Evolutionary conservation across 1,284 basidiomycete genomes (phyloP).

Genomic region (Inonotus hispidus): DNA sequence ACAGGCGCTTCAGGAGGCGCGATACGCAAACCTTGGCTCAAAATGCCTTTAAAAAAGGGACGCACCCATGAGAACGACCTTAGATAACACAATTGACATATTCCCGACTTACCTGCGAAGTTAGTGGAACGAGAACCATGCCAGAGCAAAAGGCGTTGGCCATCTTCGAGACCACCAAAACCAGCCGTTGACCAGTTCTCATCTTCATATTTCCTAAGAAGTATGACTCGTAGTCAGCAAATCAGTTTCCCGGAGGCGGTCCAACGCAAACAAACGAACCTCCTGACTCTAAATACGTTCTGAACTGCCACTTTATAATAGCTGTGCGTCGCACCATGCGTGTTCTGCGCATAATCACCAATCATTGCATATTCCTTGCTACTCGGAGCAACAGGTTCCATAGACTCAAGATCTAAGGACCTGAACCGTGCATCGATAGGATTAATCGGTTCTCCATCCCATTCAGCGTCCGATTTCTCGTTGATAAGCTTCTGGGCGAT

Average conservation of each 20-base stretch:
- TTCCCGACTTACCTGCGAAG: conserved; percentile 42
- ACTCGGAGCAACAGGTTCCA: conserved; percentile 41
- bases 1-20: conserved; percentile 63
- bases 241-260: not conserved
- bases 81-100: not conserved
- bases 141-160: conserved; percentile 58
- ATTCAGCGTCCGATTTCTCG: conserved; percentile 34
- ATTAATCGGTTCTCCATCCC: conserved; percentile 45
- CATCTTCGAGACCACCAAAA: conserved; percentile 38
- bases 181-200: conserved; percentile 48
- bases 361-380: conserved; percentile 48
- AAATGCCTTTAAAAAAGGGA: conserved; percentile 37
- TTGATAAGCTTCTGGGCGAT: conserved; percentile 55
- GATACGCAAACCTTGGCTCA: conserved; percentile 62
- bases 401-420: conserved; percentile 46
- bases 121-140: conserved; percentile 63
- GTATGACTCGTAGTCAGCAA: not conserved
- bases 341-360: conserved; percentile 46
- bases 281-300: conserved; percentile 53
- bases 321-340: conserved; percentile 50
- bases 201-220: conserved; percentile 40
- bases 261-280: conserved; percentile 29
- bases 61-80: not conserved
- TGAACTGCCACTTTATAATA: conserved; percentile 40
- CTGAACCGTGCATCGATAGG: conserved; percentile 54